These are phyloP conservation scores for Oldenlandia corymbosa DNA, from an alignment of 257 asterid genomes.

Conservation along the genomic window DNA sequence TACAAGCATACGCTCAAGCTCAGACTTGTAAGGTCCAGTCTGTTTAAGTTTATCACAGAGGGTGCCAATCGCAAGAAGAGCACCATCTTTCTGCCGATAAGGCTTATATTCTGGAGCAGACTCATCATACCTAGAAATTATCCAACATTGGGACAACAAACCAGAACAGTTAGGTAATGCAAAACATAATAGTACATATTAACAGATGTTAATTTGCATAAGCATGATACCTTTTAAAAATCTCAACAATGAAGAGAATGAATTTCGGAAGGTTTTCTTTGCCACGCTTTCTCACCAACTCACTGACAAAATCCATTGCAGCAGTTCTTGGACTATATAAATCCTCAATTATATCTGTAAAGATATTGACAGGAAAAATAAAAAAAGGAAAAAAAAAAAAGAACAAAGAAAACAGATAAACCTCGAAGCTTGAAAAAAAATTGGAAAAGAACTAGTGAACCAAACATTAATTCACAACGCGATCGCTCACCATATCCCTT, in stretches of 20 bases:
- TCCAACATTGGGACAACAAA: neutral
- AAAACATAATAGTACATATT: neutral
- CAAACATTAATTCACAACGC: neutral
- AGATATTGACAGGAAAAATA: neutral
- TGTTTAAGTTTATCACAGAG: constrained; percentile 93
- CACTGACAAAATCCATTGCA: constrained; percentile 99
- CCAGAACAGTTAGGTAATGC: neutral
- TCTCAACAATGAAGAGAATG: constrained; percentile 69
- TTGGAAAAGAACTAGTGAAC: neutral
- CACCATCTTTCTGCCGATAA: constrained; percentile 92
- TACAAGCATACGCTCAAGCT: constrained; percentile 92
- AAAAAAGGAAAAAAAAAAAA: too few relatives aligned
- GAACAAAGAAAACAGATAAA: too few relatives aligned
- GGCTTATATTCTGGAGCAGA: constrained; percentile 66
- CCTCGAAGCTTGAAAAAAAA: constrained; percentile 8
- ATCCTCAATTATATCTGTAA: constrained; percentile 88
- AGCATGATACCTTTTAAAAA: constrained; percentile 68
- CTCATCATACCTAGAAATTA: constrained; percentile 61
- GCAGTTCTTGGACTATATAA: constrained; percentile 97
- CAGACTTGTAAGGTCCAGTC: constrained; percentile 88
- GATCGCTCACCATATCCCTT: constrained; percentile 85
- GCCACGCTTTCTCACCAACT: constrained; percentile 92
- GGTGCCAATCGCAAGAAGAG: constrained; percentile 95
- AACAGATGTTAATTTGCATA: neutral
- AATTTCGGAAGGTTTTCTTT: constrained; percentile 96